phyloP scores from a whole-genome alignment of 129 eudicot species.

The Centrapalus pauciflorus region DNA sequence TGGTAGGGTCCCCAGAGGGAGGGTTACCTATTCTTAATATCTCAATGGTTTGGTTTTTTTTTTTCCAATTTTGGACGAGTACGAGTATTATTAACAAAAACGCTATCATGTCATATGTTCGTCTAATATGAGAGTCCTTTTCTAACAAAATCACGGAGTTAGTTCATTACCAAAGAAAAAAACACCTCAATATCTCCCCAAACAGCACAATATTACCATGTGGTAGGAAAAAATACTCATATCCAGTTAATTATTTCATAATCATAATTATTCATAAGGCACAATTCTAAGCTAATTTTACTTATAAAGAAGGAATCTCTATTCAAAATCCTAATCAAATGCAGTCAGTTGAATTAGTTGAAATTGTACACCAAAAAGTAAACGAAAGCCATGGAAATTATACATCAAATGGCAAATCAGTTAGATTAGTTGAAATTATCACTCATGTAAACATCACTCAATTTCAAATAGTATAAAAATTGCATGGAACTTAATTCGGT shows the following conservation, averaged over 20 bases:
- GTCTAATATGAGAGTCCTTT: neutral
- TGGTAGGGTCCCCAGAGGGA: no score
- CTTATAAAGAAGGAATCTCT: neutral
- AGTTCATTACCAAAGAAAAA: neutral
- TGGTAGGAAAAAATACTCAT: neutral
- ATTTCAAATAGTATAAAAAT: neutral
- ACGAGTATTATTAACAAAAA: neutral
- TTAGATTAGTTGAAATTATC: no score
- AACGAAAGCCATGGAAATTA: neutral
- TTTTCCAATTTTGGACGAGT: neutral
- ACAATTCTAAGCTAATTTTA: neutral
- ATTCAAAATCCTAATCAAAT: neutral
- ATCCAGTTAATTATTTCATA: neutral
- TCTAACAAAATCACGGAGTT: neutral
- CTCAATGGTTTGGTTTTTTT: no score
- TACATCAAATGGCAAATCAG: neutral
- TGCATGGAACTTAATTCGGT: neutral
- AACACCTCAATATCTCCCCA: neutral
- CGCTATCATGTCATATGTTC: neutral
- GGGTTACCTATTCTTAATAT: no score
- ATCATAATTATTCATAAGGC: neutral
- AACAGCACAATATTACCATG: neutral
- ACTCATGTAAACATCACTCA: neutral
- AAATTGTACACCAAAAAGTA: neutral
- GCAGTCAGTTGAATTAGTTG: constrained; percentile 1